These are phyloP conservation scores for Boeremia lycopersici DNA, from an alignment of 2,329 filamentous ascomycete species.

Conservation along the genomic window DNA sequence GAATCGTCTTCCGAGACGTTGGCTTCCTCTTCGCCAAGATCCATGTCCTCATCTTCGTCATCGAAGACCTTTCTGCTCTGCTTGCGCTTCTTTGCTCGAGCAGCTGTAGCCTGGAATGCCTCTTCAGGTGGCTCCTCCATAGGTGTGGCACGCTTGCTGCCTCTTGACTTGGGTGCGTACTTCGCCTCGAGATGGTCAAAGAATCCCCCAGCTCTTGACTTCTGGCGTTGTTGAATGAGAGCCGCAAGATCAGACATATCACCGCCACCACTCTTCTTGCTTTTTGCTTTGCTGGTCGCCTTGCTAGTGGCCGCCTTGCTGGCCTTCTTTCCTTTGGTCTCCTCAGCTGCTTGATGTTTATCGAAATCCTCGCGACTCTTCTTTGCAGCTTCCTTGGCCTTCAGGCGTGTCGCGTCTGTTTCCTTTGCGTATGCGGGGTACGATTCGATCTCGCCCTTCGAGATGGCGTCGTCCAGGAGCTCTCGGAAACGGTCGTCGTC, in stretches of 20 bases:
- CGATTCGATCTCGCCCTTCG: slow-evolving; percentile 66
- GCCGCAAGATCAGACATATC: slow-evolving; percentile 46
- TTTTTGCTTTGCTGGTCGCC: slow-evolving; percentile 32
- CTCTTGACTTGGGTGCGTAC: slow-evolving; percentile 46
- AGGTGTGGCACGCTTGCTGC: slow-evolving; percentile 52
- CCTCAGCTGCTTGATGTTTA: slow-evolving; percentile 57
- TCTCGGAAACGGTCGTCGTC: slow-evolving; percentile 84
- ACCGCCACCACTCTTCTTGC: slow-evolving; percentile 37
- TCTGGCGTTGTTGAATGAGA: slow-evolving; percentile 46
- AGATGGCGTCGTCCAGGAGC: slow-evolving; percentile 83
- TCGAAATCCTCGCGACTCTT: slow-evolving; percentile 54
- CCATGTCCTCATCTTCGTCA: slow-evolving; percentile 26
- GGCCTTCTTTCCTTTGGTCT: slow-evolving; percentile 68
- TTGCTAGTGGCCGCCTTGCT: slow-evolving; percentile 48
- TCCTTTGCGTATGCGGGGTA: slow-evolving; percentile 76
- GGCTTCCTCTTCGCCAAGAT: slow-evolving; percentile 35
- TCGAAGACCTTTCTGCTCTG: slow-evolving; percentile 25
- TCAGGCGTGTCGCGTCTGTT: slow-evolving; percentile 40
- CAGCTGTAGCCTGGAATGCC: slow-evolving; percentile 54
- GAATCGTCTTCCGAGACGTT: slow-evolving; percentile 33
- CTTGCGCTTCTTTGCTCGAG: slow-evolving; percentile 37
- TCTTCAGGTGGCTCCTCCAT: slow-evolving; percentile 68
- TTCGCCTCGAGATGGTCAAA: slow-evolving; percentile 44
- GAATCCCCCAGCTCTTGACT: slow-evolving; percentile 43
- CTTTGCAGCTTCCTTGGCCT: slow-evolving; percentile 42